These are phyloP conservation scores for Cordyceps cicadae DNA, from an alignment of 2,329 filamentous ascomycete genomes.

Conservation along the genomic window DNA sequence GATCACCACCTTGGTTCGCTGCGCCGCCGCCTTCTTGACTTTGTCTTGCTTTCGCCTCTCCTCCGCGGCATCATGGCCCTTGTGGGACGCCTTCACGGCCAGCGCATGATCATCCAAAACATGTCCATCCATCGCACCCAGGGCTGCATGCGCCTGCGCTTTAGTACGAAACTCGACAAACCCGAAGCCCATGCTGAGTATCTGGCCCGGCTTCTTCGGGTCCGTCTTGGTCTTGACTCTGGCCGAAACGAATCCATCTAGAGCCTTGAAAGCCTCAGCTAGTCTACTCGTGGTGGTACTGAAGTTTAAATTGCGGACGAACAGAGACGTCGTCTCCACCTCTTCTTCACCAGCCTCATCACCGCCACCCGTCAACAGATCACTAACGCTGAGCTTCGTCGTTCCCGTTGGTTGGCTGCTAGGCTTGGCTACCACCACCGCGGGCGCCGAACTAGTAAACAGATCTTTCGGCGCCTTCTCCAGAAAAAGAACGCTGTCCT, in stretches of 20 bases:
- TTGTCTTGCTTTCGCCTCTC: slow-evolving; percentile 75
- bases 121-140: slow-evolving; percentile 80
- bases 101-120: slow-evolving; percentile 82
- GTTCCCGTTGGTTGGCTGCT: slow-evolving; percentile 34
- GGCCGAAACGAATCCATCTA: slow-evolving; percentile 84
- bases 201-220: slow-evolving; percentile 79
- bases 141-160: slow-evolving; percentile 68
- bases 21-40: slow-evolving; percentile 67
- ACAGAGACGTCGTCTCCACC: slow-evolving; percentile 67
- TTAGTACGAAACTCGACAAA: slow-evolving; percentile 84
- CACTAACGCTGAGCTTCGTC: slow-evolving; percentile 58
- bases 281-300: slow-evolving; percentile 70
- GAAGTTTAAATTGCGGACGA: slow-evolving; percentile 92
- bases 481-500: slow-evolving; percentile 83
- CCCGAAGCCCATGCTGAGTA: slow-evolving; percentile 94
- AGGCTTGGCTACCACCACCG: slow-evolving; percentile 18
- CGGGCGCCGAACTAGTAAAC: slow-evolving; percentile 38
- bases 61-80: slow-evolving; percentile 77
- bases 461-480: slow-evolving; percentile 87
- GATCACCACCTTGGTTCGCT: slow-evolving; percentile 87
- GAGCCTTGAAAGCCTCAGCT: slow-evolving; percentile 65
- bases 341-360: slow-evolving; percentile 45
- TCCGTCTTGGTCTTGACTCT: slow-evolving; percentile 89
- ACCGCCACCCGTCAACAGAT: slow-evolving; percentile 52
- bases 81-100: slow-evolving; percentile 78